Evolutionary conservation across 345 rosid species (phyloP), one percentile per base, ranked within the genome.

Genomic region (Citrus sinensis): DNA sequence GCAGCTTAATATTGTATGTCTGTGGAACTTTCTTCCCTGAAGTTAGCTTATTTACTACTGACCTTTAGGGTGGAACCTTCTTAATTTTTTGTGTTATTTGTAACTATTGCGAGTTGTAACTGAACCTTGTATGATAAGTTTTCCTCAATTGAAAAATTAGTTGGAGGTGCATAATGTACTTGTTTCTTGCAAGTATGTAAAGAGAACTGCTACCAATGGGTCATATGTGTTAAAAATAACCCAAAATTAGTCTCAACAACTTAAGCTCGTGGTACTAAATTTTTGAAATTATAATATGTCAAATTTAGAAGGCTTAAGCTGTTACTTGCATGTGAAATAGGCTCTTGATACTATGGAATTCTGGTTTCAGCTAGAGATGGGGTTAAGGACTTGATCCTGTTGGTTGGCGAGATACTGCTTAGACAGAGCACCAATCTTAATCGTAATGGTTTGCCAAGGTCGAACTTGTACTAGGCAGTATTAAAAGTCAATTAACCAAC

Each of bases 61-160:
- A 58, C 75, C 35, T 19, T 60, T 83, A 66, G 78, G 75, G 37
- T 54, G 22, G 40, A 60, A 24, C 42, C 16, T 82, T 63, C 51
- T 74, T 49, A 58, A 76, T 49, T 68, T 27, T 82, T 49, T 20
- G 79, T 55, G 55, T 13, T 37, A 46, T 35, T 82, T 82, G 85
- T 82, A 82, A 82, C 34, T 59, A 35, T 79, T 71, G 29, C 67
- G 56, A 59, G 55, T 73, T 80, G 82, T 80, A 83, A 35, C 29
- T 34, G 67, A 30, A 67, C 51, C 72, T 76, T 80, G 61, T 79
- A 71, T 67, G 60, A 59, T 25, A 51, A 24, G 49, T 73, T 73
- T 61, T 54, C 62, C 24, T 73, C 29, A 71, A 29, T 39, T 58
- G 71, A 73, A 73, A 73, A 61, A 67, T 30, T 67, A 73, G 37